A percentile compares a stretch with the other conserved stretches of the same genome.
These are phyloP conservation scores for Xylariaceae sp. DNA, from an alignment of 2,329 filamentous ascomycete genomes.

Conservation along the genomic window DNA sequence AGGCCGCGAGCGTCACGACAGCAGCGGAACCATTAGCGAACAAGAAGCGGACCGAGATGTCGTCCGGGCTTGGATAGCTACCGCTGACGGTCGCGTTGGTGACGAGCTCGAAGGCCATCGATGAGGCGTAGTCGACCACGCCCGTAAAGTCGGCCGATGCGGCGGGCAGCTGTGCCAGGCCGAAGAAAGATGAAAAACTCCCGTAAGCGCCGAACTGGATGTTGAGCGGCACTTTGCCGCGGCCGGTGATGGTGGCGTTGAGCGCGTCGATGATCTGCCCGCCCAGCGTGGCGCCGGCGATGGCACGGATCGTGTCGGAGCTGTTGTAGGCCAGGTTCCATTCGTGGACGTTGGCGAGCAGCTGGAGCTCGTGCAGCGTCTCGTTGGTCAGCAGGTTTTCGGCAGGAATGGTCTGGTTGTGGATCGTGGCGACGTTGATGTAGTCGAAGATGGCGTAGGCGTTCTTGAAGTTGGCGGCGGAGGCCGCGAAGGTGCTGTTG, in stretches of 20 bases:
- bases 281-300: constrained; percentile 64
- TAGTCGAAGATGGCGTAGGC: constrained; percentile 69
- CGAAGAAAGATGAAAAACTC: constrained; percentile 69
- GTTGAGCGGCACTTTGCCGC: constrained; percentile 49
- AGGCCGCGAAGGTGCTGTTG: constrained; percentile 56
- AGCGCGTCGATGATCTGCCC: constrained; percentile 61
- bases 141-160: constrained; percentile 71
- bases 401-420: constrained; percentile 66
- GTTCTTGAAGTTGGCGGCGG: constrained; percentile 61
- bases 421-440: constrained; percentile 65
- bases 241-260: constrained; percentile 55
- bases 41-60: constrained; percentile 66
- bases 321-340: constrained; percentile 83
- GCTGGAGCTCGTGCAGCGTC: constrained; percentile 67
- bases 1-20: constrained; percentile 57
- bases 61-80: constrained; percentile 55
- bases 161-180: constrained; percentile 58
- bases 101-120: constrained; percentile 79
- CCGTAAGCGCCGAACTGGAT: constrained; percentile 68
- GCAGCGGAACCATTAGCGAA: constrained; percentile 66
- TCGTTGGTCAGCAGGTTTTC: constrained; percentile 64
- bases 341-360: constrained; percentile 81
- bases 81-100: constrained; percentile 56
- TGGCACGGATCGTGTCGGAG: constrained; percentile 68
- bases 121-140: constrained; percentile 82